These are phyloP conservation scores for Trichosporon ovoides DNA, from an alignment of 1,284 basidiomycete genomes.

Conservation along the genomic window DNA sequence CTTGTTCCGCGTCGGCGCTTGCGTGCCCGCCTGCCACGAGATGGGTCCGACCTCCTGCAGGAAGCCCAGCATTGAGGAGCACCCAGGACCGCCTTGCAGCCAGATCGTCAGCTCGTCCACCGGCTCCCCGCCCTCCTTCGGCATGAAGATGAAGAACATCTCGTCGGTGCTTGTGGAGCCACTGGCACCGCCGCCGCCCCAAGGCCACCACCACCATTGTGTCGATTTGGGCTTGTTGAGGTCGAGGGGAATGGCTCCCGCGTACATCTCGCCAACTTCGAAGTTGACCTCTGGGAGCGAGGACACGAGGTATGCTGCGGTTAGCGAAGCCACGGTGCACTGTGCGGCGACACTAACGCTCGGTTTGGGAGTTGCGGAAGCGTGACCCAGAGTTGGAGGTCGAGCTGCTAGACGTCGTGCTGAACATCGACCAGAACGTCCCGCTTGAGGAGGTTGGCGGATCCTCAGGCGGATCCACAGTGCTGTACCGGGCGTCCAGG, in stretches of 20 bases:
- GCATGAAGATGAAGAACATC: conserved; percentile 28
- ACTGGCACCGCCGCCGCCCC: too few species aligned
- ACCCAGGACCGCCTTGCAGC: conserved; percentile 43
- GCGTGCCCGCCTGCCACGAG: conserved; percentile 62
- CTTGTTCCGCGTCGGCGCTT: conserved; percentile 61
- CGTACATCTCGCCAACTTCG: conserved; percentile 26
- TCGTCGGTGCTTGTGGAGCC: background rate
- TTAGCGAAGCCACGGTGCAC: background rate
- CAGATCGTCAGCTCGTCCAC: conserved; percentile 32
- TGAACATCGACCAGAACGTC: too few species aligned
- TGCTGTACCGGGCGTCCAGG: too few species aligned
- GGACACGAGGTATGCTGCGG: conserved; percentile 21
- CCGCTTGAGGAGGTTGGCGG: too few species aligned
- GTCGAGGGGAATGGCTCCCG: conserved; percentile 24
- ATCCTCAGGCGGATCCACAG: too few species aligned
- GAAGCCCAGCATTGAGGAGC: conserved; percentile 69
- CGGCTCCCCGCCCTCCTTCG: conserved; percentile 18
- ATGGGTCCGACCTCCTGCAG: conserved; percentile 78
- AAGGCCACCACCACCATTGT: too few species aligned
- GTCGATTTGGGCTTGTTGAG: too few species aligned
- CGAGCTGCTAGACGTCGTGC: too few species aligned
- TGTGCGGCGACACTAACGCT: conserved; percentile 9
- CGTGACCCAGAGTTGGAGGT: background rate
- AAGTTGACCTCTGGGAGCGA: conserved; percentile 22
- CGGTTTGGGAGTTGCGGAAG: conserved; percentile 4